Evolutionary conservation across 208 protist species (phyloP).

Genomic region (Leishmania mexicana): DNA sequence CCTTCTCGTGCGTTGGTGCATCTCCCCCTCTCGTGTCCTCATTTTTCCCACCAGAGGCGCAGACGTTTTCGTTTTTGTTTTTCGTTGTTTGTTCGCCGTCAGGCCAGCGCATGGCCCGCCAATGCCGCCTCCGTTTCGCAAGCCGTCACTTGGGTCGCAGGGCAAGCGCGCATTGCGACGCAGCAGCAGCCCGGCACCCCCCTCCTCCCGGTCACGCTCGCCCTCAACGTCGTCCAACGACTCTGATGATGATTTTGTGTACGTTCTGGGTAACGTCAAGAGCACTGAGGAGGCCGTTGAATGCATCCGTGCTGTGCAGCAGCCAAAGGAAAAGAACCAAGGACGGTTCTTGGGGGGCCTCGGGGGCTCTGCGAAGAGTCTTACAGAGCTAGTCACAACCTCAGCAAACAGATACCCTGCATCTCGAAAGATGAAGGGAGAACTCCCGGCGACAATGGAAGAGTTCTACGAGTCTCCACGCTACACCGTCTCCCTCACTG

Average conservation of each 20-base stretch:
- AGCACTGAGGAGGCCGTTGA: conserved; percentile 44
- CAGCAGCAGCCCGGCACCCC: background rate
- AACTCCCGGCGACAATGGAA: conserved; percentile 47
- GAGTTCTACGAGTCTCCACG: conserved; percentile 46
- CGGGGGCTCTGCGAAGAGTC: conserved; percentile 9
- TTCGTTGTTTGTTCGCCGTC: background rate
- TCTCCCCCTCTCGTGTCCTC: background rate
- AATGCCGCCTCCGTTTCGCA: conserved; percentile 3
- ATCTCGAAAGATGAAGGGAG: conserved; percentile 17
- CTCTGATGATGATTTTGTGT: conserved; percentile 41
- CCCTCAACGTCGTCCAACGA: conserved; percentile 9
- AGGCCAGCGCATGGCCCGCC: background rate
- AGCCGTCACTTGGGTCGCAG: conserved; percentile 5
- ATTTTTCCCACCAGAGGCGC: background rate
- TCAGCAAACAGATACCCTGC: background rate
- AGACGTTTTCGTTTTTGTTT: background rate
- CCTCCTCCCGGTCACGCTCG: conserved; percentile 10
- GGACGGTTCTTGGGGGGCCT: conserved; percentile 5
- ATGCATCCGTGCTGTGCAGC: conserved; percentile 40
- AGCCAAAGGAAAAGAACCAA: background rate
- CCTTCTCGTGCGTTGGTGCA: background rate
- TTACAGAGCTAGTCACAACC: conserved; percentile 3
- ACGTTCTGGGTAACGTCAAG: conserved; percentile 35
- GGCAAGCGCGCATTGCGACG: background rate
- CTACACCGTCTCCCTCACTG: conserved; percentile 49